phyloP scores from a whole-genome alignment of 306 rosid species.

The Prinsepia uniflora region DNA sequence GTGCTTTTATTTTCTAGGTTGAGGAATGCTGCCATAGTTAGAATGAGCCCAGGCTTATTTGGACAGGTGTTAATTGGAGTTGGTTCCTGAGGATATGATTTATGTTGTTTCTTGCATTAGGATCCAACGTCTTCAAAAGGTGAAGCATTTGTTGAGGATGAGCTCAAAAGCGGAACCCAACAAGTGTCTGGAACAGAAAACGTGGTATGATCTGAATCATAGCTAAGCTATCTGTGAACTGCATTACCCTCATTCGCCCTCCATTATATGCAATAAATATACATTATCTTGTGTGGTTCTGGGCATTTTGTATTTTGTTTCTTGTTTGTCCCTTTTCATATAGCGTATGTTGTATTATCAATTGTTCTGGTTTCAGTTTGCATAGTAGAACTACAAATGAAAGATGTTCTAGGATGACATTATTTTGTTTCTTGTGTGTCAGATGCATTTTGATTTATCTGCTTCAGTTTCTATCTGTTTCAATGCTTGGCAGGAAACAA shows the following conservation, averaged over 20 bases:
- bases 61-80: neutral
- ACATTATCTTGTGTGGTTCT: neutral
- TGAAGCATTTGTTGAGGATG: constrained; percentile 39
- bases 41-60: neutral
- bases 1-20: neutral
- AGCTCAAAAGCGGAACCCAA: constrained; percentile 44
- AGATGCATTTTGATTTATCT: constrained; percentile 3
- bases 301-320: neutral
- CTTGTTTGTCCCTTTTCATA: neutral
- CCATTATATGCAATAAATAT: neutral
- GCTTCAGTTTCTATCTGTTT: neutral
- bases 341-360: neutral
- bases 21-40: neutral
- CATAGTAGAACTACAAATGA: neutral
- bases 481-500: constrained; percentile 33
- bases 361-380: neutral
- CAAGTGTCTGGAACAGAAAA: constrained; percentile 34
- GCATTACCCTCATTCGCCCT: neutral
- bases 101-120: constrained; percentile 29
- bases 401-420: neutral
- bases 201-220: constrained; percentile 39
- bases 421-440: neutral
- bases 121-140: constrained; percentile 49
- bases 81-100: constrained; percentile 4
- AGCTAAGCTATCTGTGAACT: constrained; percentile 4